Base-by-base conservation (phyloP, 148 eudicot species). In the Rhododendron kiyosumense region DNA sequence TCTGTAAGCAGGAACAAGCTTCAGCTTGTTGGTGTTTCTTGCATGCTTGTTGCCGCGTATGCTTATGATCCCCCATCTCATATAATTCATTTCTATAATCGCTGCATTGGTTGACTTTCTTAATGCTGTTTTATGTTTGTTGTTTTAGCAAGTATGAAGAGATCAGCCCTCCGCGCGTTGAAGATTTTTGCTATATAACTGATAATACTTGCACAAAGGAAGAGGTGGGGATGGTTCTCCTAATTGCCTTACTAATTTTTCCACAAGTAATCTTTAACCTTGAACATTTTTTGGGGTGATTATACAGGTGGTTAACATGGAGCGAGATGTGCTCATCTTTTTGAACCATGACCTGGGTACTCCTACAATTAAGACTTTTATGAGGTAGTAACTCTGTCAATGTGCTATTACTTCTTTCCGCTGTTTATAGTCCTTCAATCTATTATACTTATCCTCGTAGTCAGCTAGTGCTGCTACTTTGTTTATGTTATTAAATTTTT, bases 301-400 rank as follows among this genome's bases (percentile, higher is more conserved):
- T 85, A 46, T 63, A 67, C 87, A 92, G 95, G 89, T 93, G 81
- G 88, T 89, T 63, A 74, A 82, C n/a, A 92, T 93, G 94, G 96
- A 93, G 88, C 83, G 84, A 75, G 89, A 91, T 32, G 76, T 71
- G 38, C 76, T 71, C 41, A 71, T 71, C 38, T 71, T 71, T 32
- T 71, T 71, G 41, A 71, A 92, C 78, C 89, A 84, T 57, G 89
- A 92, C 79, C 85, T 83, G 57, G 88, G 92, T 63, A 88, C 84
- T 80, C 96, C 96, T 18, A 93, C 96, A 34, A 83, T 89, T 34
- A 93, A 91, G 87, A 91, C 91, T 24, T 93, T 93, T 89, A 87
- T 89, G 69, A 92, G 96, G 95, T 90, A 83, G 69, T 38, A 67
- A 84, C 18, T 43, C 1, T 32, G 28, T 78, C 71, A 79, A 32